These are phyloP conservation scores for Sclerotinia spermophila DNA, from an alignment of 2,329 filamentous ascomycete genomes.

Conservation along the genomic window DNA sequence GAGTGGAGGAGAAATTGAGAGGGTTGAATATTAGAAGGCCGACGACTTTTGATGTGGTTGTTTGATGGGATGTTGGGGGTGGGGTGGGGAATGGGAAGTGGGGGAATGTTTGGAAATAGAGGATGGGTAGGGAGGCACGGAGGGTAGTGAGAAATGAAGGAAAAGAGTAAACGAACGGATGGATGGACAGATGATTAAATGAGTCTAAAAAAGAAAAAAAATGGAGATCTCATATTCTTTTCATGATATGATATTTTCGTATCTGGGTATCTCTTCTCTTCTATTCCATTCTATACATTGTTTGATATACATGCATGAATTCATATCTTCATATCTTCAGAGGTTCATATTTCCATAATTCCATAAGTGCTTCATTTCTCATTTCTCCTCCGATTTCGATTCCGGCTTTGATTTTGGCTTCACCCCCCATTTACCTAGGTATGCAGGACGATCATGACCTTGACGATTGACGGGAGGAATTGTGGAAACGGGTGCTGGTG, in stretches of 20 bases:
- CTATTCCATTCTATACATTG: not conserved
- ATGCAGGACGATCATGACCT: no score
- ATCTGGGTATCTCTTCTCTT: not conserved
- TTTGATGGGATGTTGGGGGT: not conserved
- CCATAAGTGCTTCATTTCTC: no score
- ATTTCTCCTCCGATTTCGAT: no score
- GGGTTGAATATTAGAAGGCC: conserved; percentile 22
- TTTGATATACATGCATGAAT: not conserved
- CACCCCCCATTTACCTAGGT: no score
- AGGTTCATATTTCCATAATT: no score
- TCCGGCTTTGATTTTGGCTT: no score
- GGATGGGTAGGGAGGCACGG: not conserved
- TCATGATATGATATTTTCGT: not conserved
- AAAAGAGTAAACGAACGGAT: not conserved
- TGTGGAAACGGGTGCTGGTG: no score
- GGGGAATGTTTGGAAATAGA: not conserved
- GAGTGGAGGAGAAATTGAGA: conserved; percentile 54
- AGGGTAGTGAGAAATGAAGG: no score
- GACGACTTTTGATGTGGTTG: not conserved
- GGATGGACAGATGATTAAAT: not conserved
- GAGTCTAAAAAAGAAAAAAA: not conserved
- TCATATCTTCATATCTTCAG: not conserved
- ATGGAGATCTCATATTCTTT: not conserved
- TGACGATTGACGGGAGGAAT: no score
- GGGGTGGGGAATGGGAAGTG: not conserved